Conservation (phyloP, 2,329 filamentous ascomycete species). For the Aspergillus oerlinghausenensis region DNA sequence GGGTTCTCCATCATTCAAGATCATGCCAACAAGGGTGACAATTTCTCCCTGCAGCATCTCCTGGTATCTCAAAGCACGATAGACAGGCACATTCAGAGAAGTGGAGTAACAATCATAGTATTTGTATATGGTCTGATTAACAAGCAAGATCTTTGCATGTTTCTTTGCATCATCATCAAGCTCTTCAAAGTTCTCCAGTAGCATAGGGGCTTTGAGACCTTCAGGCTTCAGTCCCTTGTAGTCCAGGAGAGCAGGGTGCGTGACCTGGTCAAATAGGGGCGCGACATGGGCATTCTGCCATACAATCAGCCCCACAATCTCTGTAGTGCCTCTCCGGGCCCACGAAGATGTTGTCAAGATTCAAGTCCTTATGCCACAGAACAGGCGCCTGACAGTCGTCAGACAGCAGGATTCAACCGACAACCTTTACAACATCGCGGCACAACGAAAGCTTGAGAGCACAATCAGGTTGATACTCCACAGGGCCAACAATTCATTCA, state of each 20-base stretch:
- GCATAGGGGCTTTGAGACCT: neutral
- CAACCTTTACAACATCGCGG: neutral
- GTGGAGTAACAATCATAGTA: neutral
- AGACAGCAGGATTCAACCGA: neutral
- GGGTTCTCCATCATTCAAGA: neutral
- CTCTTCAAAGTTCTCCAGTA: neutral
- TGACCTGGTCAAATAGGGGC: neutral
- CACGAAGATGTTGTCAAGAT: neutral
- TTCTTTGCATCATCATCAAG: neutral
- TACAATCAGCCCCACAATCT: neutral
- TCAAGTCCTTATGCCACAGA: neutral
- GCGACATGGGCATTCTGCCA: neutral
- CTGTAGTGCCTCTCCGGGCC: neutral
- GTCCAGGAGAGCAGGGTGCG: neutral
- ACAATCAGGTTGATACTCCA: neutral
- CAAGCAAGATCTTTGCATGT: neutral
- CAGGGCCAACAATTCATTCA: neutral
- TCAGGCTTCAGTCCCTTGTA: neutral
- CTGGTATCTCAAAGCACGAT: neutral
- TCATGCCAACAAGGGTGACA: neutral
- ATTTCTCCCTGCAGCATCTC: neutral
- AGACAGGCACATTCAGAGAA: neutral
- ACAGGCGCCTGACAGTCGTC: neutral
- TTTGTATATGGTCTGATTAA: neutral
- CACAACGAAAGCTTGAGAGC: neutral